Evolutionary conservation across 352 stramenopile genomes (phyloP), one percentile per base, ranked within the genome.

Genomic region (Globisporangium nagaii): DNA sequence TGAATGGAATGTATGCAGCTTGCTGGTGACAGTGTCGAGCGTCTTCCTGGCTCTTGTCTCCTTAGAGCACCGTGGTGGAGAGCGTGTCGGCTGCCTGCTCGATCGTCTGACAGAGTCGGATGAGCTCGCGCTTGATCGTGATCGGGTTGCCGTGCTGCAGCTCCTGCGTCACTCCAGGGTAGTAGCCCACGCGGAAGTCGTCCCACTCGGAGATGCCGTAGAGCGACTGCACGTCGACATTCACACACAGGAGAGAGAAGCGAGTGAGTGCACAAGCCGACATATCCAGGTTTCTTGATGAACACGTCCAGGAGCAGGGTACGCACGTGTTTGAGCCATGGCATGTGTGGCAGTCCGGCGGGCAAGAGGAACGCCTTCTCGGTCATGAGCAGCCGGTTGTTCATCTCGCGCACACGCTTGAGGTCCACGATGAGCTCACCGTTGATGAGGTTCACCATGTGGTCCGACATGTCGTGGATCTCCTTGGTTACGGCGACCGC

Each of bases 171-270:
- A 93, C 75, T 9, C 77, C 70, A 1, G 84, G 81, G 54, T 88
- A 93, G 53, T 79, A 75, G 47, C 77, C 73, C 13, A 90, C 75
- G 24, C 79, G 79, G 52, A 86, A 93, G 64, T 93, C 84, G 52
- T 93, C 76, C 69, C 76, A 90, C 46, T 88, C 77, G 20, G 80
- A 91, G 63, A 90, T 87, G n/a, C 81, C 84, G 35, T 90, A 91
- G 19, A 93, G 42, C 9, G 80, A 65, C 81, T 89, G 44, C 28
- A 50, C 39, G 19, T n/a, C n/a, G n/a, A n/a, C n/a, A n/a, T n/a
- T 7, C 7, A 43, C 4, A 41, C 37, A 55, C 24, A 13, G 7
- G 42, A 40, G 25, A 19, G 19, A 11, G 7, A 48, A 53, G 28
- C n/a, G n/a, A n/a, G n/a, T n/a, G n/a, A n/a, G n/a, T n/a, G n/a